Base-by-base conservation (phyloP, 139 green algal genomes). In the Chlorella vulgaris region DNA sequence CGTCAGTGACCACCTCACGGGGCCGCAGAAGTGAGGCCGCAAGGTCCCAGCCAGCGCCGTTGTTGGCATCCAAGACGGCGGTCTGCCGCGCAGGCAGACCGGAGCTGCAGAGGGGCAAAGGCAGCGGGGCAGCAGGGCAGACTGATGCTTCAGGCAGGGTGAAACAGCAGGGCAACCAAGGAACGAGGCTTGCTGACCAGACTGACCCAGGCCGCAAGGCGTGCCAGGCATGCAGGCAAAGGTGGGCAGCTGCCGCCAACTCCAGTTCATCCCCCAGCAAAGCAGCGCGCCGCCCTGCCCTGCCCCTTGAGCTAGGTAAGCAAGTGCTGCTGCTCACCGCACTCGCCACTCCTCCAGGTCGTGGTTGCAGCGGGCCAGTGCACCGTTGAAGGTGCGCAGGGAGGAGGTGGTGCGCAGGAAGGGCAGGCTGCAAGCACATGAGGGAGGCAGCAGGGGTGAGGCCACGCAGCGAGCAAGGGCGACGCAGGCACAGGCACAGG, bases 311-410 rank as follows among this genome's bases (percentile, higher is more conserved):
- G 10, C 15, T 10, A 58, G 10, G 47, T 58, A 24, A 58, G 13
- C 15, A 15, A 24, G 47, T 58, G 47, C 47, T 58, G 47, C 47
- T 15, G 36, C 86, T 55, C 51, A 62, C 63, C 85, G 51, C 33
- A 50, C 19, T 15, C 92, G 86, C 93, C 94, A 97, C 26, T 84
- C 82, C 10, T 88, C 51, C 43, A 98, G 78, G 86, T 98, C 92
- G 79, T 94, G 92, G 7, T 88, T 70, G 60, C 78, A 92, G 40
- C 78, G 33, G n/a, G 84, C 74, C 40, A 93, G 78, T 3, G 81
- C 71, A 1, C 62, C 62, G 69, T 90, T 93, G 89, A 96, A 98
- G 50, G 83, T 75, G 28, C 85, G 84, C 22, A 98, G 88, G 0
- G 62, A 87, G 1, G 83, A 74, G 10, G 91, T 80, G 36, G 65